Base-by-base conservation (phyloP, 805 yeast species). In the Candida qinlingensis region DNA sequence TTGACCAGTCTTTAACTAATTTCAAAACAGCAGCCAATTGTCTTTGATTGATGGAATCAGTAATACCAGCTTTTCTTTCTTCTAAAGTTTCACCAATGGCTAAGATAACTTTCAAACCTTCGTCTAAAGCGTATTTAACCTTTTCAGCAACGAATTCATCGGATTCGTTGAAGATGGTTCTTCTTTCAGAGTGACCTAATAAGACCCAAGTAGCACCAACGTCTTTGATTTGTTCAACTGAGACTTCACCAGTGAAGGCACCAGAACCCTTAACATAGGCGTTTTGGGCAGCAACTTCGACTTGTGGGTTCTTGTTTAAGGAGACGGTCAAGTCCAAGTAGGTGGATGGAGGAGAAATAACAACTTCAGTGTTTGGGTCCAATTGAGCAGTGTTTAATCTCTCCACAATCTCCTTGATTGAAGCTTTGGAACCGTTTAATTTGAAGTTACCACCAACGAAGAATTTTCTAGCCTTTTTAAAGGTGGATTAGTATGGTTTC, bases 361-460 rank as follows among this genome's bases (percentile, higher is more conserved):
- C 99, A 59, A 94, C 97, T 75, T 92, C 94, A 51, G 87, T 92
- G 64, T 83, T 75, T 46, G 78, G 64, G 57, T 95, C 87, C 59
- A 94, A 75, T 45, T 80, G 75, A 57, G 95, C 85, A 47, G 72
- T 68, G 80, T 92, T 92, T 67, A 94, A 80, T 74, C 82, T 76
- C 57, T 82, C 91, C 55, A 92, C 85, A 67, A 94, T 91, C 60
- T 80, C 73, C 70, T 81, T 80, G 71, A 94, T 87, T 62, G 94
- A 85, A 63, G 79, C 80, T 74, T 83, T 84, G 67, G 96, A 75
- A 69, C 99, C 99, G 81, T 94, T 94, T 88, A 94, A 85, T 75
- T 94, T 94, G 82, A 94, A 92, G 90, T 94, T 94, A 67, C 99
- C 99, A 64, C 99, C 99, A 67, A 94, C 96, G 72, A 94, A 91